Conservation (phyloP, 1,139 yeast species). For the Geotrichum fermentans region DNA sequence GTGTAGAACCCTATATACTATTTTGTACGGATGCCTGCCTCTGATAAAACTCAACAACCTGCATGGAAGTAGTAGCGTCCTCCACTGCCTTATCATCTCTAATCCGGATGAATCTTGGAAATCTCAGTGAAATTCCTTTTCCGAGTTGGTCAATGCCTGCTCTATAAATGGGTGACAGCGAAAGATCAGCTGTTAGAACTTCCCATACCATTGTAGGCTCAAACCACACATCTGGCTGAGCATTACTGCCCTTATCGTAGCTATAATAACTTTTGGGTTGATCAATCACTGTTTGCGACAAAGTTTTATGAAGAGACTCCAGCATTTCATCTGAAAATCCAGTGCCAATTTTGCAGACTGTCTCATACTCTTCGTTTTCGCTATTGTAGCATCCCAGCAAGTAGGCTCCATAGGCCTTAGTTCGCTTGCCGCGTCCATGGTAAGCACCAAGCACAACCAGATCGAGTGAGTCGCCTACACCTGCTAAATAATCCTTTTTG, state of each 20-base stretch:
- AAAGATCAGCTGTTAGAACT: slow-evolving; percentile 88
- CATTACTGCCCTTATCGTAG: slow-evolving; percentile 52
- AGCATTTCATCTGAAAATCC: slow-evolving; percentile 90
- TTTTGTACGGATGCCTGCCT: slow-evolving; percentile 51
- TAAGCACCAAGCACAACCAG: slow-evolving; percentile 93
- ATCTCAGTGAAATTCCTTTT: slow-evolving; percentile 84
- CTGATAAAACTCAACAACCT: slow-evolving; percentile 84
- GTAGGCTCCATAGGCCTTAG: slow-evolving; percentile 93
- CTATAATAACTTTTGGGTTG: slow-evolving; percentile 67
- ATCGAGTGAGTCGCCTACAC: slow-evolving; percentile 90
- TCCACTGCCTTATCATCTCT: slow-evolving; percentile 86
- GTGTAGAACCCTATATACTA: not conserved
- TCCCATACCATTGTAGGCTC: slow-evolving; percentile 87
- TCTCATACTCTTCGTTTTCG: slow-evolving; percentile 87
- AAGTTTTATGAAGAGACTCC: slow-evolving; percentile 50
- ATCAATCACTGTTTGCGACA: slow-evolving; percentile 63
- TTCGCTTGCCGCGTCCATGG: slow-evolving; percentile 89
- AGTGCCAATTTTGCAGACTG: slow-evolving; percentile 95
- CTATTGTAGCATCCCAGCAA: slow-evolving; percentile 82
- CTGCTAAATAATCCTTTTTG: slow-evolving; percentile 83
- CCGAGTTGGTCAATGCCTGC: slow-evolving; percentile 78
- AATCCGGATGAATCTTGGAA: slow-evolving; percentile 80
- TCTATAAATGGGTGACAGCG: slow-evolving; percentile 86
- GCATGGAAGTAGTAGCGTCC: slow-evolving; percentile 86
- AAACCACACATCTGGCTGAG: slow-evolving; percentile 92